These are phyloP conservation scores for Pezicula carpinea DNA, from an alignment of 2,329 filamentous ascomycete genomes.

Conservation along the genomic window DNA sequence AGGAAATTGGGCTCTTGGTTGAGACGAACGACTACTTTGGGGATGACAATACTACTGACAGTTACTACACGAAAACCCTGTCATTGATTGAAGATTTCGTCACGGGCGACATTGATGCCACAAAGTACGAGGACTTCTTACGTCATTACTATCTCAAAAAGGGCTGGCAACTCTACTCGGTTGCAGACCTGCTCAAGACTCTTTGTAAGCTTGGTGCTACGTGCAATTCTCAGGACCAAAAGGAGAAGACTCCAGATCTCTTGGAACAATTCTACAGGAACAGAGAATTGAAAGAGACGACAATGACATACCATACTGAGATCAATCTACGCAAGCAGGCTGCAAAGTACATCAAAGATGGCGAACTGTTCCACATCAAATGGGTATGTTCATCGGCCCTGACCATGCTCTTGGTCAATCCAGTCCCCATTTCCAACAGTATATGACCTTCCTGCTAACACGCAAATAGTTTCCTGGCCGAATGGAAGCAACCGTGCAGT, in stretches of 20 bases:
- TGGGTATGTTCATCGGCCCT: conserved; percentile 64
- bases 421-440: conserved; percentile 7
- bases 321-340: conserved; percentile 88
- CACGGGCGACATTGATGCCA: conserved; percentile 74
- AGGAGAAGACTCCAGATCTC: conserved; percentile 91
- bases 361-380: conserved; percentile 83
- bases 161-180: conserved; percentile 90
- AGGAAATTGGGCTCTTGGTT: conserved; percentile 77
- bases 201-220: conserved; percentile 75
- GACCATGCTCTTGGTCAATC: not conserved
- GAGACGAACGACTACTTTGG: conserved; percentile 76
- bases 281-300: conserved; percentile 78
- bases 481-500: conserved; percentile 67
- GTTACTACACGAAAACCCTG: conserved; percentile 82
- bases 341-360: conserved; percentile 88
- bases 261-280: conserved; percentile 81
- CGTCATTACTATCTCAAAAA: conserved; percentile 86
- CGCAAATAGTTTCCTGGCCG: conserved; percentile 55
- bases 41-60: conserved; percentile 52
- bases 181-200: conserved; percentile 81
- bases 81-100: conserved; percentile 84
- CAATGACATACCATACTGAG: conserved; percentile 85
- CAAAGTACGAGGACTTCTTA: conserved; percentile 81
- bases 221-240: conserved; percentile 81
- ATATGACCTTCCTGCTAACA: conserved; percentile 23